Conservation (phyloP, 2,329 filamentous ascomycete genomes). For the Myriosclerotinia curreyana region DNA sequence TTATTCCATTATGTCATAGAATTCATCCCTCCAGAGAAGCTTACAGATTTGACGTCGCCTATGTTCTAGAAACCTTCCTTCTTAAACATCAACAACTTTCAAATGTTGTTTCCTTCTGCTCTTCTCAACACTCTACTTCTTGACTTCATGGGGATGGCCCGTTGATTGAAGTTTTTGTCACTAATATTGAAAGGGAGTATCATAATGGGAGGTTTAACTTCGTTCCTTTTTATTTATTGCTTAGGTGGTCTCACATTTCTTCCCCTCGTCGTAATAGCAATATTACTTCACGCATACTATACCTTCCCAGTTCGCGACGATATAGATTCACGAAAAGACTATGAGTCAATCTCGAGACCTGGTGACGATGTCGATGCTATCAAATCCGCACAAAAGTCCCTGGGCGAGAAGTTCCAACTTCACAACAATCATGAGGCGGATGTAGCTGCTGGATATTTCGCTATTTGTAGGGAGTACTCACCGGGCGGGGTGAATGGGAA, state of each 20-base stretch:
- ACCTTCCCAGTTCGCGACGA: conserved; percentile 58
- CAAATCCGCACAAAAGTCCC: conserved; percentile 56
- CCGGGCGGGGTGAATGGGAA: conserved; percentile 90
- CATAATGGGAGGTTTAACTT: conserved; percentile 35
- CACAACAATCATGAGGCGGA: conserved; percentile 62
- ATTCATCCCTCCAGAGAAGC: not conserved
- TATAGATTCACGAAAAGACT: conserved; percentile 38
- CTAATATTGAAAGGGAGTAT: conserved; percentile 23
- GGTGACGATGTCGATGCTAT: conserved; percentile 65
- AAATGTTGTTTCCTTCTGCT: conserved; percentile 9
- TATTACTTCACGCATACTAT: conserved; percentile 66
- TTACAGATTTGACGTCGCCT: conserved; percentile 6
- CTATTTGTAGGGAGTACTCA: conserved; percentile 90
- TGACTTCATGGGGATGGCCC: conserved; percentile 3
- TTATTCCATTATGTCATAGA: not conserved
- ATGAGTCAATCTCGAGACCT: conserved; percentile 50
- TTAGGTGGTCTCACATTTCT: conserved; percentile 86
- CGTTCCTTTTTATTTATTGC: conserved; percentile 73
- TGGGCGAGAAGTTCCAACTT: conserved; percentile 60
- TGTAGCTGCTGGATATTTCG: conserved; percentile 87
- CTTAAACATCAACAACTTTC: conserved; percentile 9
- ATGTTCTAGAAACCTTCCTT: conserved; percentile 11
- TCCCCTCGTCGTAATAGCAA: conserved; percentile 61
- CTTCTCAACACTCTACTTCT: conserved; percentile 5
- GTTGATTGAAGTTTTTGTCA: conserved; percentile 6